Percentiles rank a stretch among this genome's conserved stretches.
These are phyloP conservation scores for Russula ochroleuca DNA, from an alignment of 768 basidiomycete genomes.

Conservation along the genomic window DNA sequence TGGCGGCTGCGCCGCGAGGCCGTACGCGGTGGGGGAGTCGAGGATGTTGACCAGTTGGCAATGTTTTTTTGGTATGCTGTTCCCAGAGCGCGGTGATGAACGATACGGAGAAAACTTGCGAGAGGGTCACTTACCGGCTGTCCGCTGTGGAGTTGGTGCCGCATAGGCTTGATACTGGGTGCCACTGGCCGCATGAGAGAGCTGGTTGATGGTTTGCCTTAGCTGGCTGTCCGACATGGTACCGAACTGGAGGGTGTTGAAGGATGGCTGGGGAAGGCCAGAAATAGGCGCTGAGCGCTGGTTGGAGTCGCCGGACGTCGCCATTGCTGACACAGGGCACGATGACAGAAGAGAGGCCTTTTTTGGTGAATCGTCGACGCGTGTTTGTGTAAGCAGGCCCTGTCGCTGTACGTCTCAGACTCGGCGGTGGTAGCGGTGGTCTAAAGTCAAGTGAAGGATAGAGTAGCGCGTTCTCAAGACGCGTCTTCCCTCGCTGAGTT, in stretches of 20 bases:
- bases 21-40: constrained; percentile 53
- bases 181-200: constrained; percentile 37
- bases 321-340: constrained; percentile 25
- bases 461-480: not conserved
- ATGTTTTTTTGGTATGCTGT: constrained; percentile 65
- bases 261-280: constrained; percentile 6
- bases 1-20: constrained; percentile 38
- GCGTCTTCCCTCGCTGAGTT: constrained; percentile 9
- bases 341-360: constrained; percentile 22
- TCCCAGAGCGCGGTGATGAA: not conserved
- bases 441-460: not conserved
- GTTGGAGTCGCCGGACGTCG: constrained; percentile 19
- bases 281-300: constrained; percentile 18
- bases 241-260: constrained; percentile 34
- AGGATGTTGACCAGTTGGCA: constrained; percentile 60
- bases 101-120: not conserved
- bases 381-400: constrained; percentile 8
- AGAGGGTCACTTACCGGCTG: constrained; percentile 10
- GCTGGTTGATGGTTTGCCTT: constrained; percentile 56
- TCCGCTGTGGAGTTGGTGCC: constrained; percentile 33
- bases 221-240: constrained; percentile 61
- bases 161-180: constrained; percentile 37
- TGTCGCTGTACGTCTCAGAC: not conserved
- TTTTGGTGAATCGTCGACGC: constrained; percentile 31
- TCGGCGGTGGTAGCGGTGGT: constrained; percentile 4